Evolutionary conservation across 163 green algal species (phyloP), one percentile per base, ranked within the genome.

Genomic region (Chlorella variabilis): DNA sequence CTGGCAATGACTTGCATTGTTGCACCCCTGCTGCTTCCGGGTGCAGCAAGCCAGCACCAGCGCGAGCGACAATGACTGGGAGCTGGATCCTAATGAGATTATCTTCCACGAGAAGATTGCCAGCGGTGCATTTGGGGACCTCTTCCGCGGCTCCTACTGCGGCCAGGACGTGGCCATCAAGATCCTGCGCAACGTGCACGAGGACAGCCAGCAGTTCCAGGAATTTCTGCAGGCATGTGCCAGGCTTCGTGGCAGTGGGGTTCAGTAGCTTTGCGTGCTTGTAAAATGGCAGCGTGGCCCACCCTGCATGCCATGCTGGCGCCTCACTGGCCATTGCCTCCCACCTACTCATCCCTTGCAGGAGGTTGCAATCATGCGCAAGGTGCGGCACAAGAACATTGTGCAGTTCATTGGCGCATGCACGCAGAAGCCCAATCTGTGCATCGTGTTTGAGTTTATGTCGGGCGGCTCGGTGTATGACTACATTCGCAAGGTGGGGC

Each of bases 401-500:
- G 95, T 99, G 29, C 96, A 99, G 88, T 99, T 99, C 88, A 99
- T 99, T 62, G 97, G 97, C 34, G 97, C 97, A 2, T 98, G 96
- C 92, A 99, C 96, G 21, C 91, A 92, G 39, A 94, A 94, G 82
- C 97, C 96, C 71, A 98, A 98, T 84, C 90, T 99, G 58, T 99
- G 96, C 87, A 99, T 99, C 69, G 95, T 99, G 41, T 98, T 98
- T 81, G 97, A 99, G 88, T 99, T 95, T 91, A 99, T 99, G 97
- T 86, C 83, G 31, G 92, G 96, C 39, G 97, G 97, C 76, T 96
- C 88, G 42, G 90, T 99, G 36, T 98, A 98, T 88, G 95, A 99
- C 81, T 97, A 95, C 87, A 91, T 98, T 20, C 93, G 71, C 39
- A 79, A 76, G 83, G 88, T 91, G 77, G n/a, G 7, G 39, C 31